phyloP scores from a whole-genome alignment of 2,329 filamentous ascomycete genomes.

The Fusarium phyllophilum region DNA sequence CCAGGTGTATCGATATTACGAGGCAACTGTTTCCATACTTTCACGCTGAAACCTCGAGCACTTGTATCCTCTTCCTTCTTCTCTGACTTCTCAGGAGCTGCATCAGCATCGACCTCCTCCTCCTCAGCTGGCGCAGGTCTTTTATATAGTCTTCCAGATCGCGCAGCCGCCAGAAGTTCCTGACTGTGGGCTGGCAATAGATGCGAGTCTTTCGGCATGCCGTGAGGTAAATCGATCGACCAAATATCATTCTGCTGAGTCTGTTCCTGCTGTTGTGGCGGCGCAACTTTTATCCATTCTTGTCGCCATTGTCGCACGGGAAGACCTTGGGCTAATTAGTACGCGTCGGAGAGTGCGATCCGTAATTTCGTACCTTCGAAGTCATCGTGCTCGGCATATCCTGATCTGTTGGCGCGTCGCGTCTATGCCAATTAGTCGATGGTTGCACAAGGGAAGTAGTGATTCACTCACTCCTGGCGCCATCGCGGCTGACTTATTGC shows the following conservation, averaged over 20 bases:
- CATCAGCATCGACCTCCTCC: constrained; percentile 65
- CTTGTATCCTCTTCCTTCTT: constrained; percentile 72
- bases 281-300: constrained; percentile 73
- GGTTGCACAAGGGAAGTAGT: constrained; percentile 5
- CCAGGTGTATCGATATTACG: constrained; percentile 65
- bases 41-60: constrained; percentile 64
- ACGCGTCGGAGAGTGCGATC: neutral
- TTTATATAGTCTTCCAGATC: constrained; percentile 81
- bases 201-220: constrained; percentile 87
- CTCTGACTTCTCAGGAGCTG: constrained; percentile 61
- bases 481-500: constrained; percentile 45
- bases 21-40: constrained; percentile 70
- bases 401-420: constrained; percentile 65
- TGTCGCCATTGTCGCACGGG: constrained; percentile 92
- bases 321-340: constrained; percentile 67
- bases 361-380: constrained; percentile 62
- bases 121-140: constrained; percentile 71
- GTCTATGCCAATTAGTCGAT: constrained; percentile 53
- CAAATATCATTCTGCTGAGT: constrained; percentile 73
- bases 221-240: constrained; percentile 77
- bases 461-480: constrained; percentile 52
- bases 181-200: constrained; percentile 82
- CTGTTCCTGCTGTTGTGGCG: constrained; percentile 72
- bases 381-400: constrained; percentile 69
- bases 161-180: constrained; percentile 82